Base-by-base conservation (phyloP, 2,329 filamentous ascomycete genomes). In the Ophioceras dolichostomum region DNA sequence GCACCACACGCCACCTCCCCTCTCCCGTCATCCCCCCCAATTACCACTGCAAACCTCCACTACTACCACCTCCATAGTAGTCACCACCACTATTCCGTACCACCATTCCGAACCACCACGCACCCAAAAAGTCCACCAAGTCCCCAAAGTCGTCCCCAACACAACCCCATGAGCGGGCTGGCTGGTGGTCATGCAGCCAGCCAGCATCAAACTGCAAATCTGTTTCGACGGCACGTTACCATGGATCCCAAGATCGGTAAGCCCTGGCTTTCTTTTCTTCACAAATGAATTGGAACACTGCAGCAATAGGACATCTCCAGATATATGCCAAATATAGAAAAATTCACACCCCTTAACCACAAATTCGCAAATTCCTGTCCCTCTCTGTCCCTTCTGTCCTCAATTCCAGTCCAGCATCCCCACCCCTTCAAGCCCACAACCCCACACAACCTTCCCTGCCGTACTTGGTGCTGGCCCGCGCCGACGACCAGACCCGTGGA, bases 251-350 rank as follows among this genome's bases (percentile, higher is more conserved):
- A 49, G 46, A 49, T 52, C 46, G 48, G 49, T 52, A 53, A 52
- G 51, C 46, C 46, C 10, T 45, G 42, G 40, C 27, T 45, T 38
- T 14, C 6, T 21, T n/a, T 16, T 4, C 13, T 9, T 1, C 5
- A 5, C 40, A 47, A 49, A 51, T 50, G 47, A 49, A 49, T 51
- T 48, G 47, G 45, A 43, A 41, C 45, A 47, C 47, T 49, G 48
- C 48, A 51, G 48, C 33, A 49, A 44, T 54, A 53, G 44, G 46
- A 49, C 45, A 44, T 50, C 46, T 47, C 47, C 45, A 39, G 50
- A 49, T 49, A 49, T 49, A 49, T 50, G 41, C 51, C 51, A 54
- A 54, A 49, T 53, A 52, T 54, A 53, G 49, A 42, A 38, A 42
- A 26, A 35, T n/a, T n/a, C n/a, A n/a, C n/a, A n/a, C n/a, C n/a